Base-by-base conservation (phyloP, 495 filamentous ascomycete genomes). In the Penicillium psychrofluorescens region DNA sequence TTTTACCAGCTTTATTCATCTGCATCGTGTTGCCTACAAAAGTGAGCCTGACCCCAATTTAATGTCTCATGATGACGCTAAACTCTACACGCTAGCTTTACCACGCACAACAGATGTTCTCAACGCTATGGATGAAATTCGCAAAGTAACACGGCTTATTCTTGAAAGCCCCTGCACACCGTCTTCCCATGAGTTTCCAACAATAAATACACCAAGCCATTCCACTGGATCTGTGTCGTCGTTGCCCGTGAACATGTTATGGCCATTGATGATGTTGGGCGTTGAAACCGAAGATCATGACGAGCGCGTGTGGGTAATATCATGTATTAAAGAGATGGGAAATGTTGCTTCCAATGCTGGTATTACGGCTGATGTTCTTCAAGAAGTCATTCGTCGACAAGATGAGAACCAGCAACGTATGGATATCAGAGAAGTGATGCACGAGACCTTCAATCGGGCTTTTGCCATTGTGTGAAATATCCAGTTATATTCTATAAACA, bases 21-120 rank as follows among this genome's bases (percentile, higher is more conserved):
- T 73, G 15, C 69, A 70, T 46, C 59, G 64, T 13, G 68, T 69
- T 10, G 65, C 68, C 36, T 68, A 68, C 50, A 67, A 65, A 40
- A 42, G 45, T 47, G 16, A 37, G 44, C 29, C 6, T 8, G 11
- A 35, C 11, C 4, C 9, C 4, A 11, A 10, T 6, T 7, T 11
- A 12, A 2, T 4, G 16, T 29, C 33, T 4, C 2, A 31, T 43
- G 10, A 36, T 4, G 8, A 10, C 7, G 1, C 10, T 22, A 22
- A 22, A 3, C 22, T 22, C 22, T 22, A 22, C 22, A 6, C 2
- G 10, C 31, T 28, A 47, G 48, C 55, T 32, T 50, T 68, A 29
- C 67, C 66, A 16, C 55, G 63, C 11, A 66, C 59, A 6, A 49
- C 56, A 10, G 63, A 66, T 28, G 56, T 64, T 8, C 43, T 50